Evolutionary conservation across 2,329 filamentous ascomycete species (phyloP).

Genomic region (Teratosphaeria viscida): DNA sequence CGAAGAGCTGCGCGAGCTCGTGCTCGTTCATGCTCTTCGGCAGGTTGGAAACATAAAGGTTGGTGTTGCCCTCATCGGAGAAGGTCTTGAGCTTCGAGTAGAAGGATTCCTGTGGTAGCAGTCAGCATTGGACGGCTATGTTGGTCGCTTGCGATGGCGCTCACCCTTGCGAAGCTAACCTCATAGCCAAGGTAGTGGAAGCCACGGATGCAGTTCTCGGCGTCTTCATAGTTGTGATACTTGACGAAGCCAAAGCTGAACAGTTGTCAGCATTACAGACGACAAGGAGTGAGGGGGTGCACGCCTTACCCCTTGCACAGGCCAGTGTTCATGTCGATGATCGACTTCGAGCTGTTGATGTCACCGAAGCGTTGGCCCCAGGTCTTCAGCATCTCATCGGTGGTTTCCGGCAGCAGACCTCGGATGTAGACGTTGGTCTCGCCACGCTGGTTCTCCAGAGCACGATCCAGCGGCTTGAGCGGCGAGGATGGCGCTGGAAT

Average conservation of each 20-base stretch:
- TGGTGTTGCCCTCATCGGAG: slow-evolving; percentile 79
- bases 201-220: slow-evolving; percentile 89
- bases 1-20: slow-evolving; percentile 68
- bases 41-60: slow-evolving; percentile 95
- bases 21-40: slow-evolving; percentile 86
- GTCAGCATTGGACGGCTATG: slow-evolving; percentile 22
- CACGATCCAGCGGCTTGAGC: slow-evolving; percentile 84
- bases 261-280: slow-evolving; percentile 18
- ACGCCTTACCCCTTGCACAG: slow-evolving; percentile 81
- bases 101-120: slow-evolving; percentile 45
- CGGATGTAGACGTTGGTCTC: slow-evolving; percentile 98
- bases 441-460: slow-evolving; percentile 84
- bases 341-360: slow-evolving; percentile 95
- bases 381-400: slow-evolving; percentile 73
- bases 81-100: slow-evolving; percentile 80
- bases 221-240: slow-evolving; percentile 76
- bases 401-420: slow-evolving; percentile 87
- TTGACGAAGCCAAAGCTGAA: slow-evolving; percentile 92
- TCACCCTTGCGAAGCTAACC: slow-evolving; percentile 87
- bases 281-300: neutral
- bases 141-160: slow-evolving; percentile 19
- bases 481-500: slow-evolving; percentile 83
- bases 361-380: slow-evolving; percentile 84
- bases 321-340: slow-evolving; percentile 87
- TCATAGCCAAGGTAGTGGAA: slow-evolving; percentile 94